These are phyloP conservation scores for Verticillium zaregamsianum DNA, from an alignment of 2,329 filamentous ascomycete species.

Conservation along the genomic window DNA sequence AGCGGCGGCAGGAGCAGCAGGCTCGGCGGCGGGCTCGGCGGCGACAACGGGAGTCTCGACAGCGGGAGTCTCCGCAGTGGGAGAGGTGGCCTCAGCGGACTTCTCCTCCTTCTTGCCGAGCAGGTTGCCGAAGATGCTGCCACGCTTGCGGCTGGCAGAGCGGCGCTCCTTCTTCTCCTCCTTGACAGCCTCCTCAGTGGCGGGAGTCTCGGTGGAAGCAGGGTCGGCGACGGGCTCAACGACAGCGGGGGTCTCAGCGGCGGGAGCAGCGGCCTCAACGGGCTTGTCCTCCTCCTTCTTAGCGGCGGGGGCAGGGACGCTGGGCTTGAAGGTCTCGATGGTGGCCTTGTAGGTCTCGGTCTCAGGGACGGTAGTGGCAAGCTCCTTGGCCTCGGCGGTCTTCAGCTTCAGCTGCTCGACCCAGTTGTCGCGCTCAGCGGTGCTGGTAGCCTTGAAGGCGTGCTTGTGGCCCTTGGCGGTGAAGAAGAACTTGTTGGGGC, in stretches of 20 bases:
- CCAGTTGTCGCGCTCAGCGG: constrained; percentile 88
- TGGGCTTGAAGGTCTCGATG: constrained; percentile 63
- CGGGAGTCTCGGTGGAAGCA: constrained; percentile 30
- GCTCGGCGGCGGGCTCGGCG: constrained; percentile 24
- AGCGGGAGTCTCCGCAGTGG: constrained; percentile 25
- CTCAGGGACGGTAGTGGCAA: constrained; percentile 67
- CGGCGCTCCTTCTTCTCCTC: constrained; percentile 55
- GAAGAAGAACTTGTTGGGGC: constrained; percentile 79
- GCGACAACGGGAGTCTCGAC: constrained; percentile 25
- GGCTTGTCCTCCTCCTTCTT: constrained; percentile 46
- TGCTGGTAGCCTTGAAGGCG: constrained; percentile 76
- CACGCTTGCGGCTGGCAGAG: constrained; percentile 62
- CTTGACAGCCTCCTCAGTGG: constrained; percentile 38
- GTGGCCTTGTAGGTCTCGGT: constrained; percentile 87
- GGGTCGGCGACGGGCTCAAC: constrained; percentile 22
- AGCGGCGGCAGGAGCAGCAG: constrained; percentile 16
- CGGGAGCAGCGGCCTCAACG: constrained; percentile 31
- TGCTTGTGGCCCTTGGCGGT: constrained; percentile 86
- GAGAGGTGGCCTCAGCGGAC: constrained; percentile 28
- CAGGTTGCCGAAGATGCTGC: constrained; percentile 58
- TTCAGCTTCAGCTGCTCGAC: constrained; percentile 77
- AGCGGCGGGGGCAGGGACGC: constrained; percentile 20
- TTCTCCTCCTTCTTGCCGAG: constrained; percentile 51
- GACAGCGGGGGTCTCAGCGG: constrained; percentile 22
- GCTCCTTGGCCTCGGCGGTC: constrained; percentile 79